Conservation (phyloP, 1,139 yeast species). For the Kazachstania sp. region DNA sequence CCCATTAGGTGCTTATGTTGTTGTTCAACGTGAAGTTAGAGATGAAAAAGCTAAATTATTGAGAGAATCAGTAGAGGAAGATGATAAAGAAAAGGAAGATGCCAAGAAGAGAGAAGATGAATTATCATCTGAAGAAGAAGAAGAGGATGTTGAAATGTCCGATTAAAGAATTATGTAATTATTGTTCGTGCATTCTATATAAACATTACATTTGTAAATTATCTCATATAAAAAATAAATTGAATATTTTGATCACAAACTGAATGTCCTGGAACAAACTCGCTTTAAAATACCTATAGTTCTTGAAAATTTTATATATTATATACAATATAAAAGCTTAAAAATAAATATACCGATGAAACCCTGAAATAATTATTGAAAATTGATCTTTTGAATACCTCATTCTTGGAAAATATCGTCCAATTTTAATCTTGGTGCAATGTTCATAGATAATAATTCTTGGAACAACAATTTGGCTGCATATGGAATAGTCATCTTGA, state of each 20-base stretch:
- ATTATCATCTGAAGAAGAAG: slow-evolving; percentile 11
- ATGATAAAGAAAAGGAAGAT: slow-evolving; percentile 39
- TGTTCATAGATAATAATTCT: slow-evolving; percentile 92
- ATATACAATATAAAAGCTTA: too few species aligned
- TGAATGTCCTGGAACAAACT: too few species aligned
- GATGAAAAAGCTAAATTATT: slow-evolving; percentile 66
- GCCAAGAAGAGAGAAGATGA: slow-evolving; percentile 18
- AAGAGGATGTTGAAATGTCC: slow-evolving; percentile 28
- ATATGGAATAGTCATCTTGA: slow-evolving; percentile 94
- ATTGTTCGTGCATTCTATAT: neutral
- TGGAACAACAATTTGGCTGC: slow-evolving; percentile 96
- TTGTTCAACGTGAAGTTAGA: slow-evolving; percentile 72
- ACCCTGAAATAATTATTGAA: neutral
- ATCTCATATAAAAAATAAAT: neutral
- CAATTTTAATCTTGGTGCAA: slow-evolving; percentile 86
- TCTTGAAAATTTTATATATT: too few species aligned
- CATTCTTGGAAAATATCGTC: slow-evolving; percentile 59
- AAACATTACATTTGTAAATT: neutral
- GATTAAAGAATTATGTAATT: slow-evolving; percentile 8
- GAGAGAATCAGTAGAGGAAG: slow-evolving; percentile 61
- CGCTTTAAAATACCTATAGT: too few species aligned
- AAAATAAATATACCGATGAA: neutral
- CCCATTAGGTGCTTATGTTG: slow-evolving; percentile 81
- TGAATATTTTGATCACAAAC: too few species aligned
- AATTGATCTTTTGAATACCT: too few species aligned